Evolutionary conservation across 2,329 filamentous ascomycete genomes (phyloP).

Genomic region (Claviceps arundinis): DNA sequence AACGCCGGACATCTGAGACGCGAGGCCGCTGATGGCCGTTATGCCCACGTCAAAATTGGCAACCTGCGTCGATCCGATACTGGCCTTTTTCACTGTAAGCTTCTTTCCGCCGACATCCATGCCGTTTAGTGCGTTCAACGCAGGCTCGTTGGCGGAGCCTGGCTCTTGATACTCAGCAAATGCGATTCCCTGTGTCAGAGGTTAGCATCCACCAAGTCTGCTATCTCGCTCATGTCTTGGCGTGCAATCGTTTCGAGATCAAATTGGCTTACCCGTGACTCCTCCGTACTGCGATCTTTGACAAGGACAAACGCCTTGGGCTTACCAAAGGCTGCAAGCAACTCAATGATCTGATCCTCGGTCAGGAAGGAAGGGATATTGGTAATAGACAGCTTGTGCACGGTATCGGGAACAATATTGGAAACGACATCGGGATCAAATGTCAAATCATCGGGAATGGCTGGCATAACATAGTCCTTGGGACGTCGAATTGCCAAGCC

Average conservation of each 20-base stretch:
- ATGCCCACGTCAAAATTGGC: slow-evolving; percentile 88
- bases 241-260: not conserved
- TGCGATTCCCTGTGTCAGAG: slow-evolving; percentile 61
- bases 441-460: slow-evolving; percentile 57
- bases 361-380: slow-evolving; percentile 80
- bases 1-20: slow-evolving; percentile 70
- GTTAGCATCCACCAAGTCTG: slow-evolving; percentile 15
- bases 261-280: slow-evolving; percentile 55
- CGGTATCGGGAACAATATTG: slow-evolving; percentile 73
- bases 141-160: slow-evolving; percentile 56
- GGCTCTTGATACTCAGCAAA: slow-evolving; percentile 91
- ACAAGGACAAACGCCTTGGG: slow-evolving; percentile 85
- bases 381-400: slow-evolving; percentile 87
- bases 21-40: slow-evolving; percentile 95
- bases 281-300: slow-evolving; percentile 72
- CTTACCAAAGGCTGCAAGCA: slow-evolving; percentile 82
- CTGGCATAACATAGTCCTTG: slow-evolving; percentile 93
- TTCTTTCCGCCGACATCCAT: slow-evolving; percentile 85
- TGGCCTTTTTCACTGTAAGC: slow-evolving; percentile 77
- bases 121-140: slow-evolving; percentile 79
- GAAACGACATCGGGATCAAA: slow-evolving; percentile 68
- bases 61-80: slow-evolving; percentile 87
- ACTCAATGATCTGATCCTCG: slow-evolving; percentile 83
- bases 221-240: slow-evolving; percentile 4
- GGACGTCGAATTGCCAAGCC: slow-evolving; percentile 72